Percentiles rank a stretch among this genome's conserved stretches.
Conservation (phyloP, 345 rosid genomes). For the Euclidium syriacum region DNA sequence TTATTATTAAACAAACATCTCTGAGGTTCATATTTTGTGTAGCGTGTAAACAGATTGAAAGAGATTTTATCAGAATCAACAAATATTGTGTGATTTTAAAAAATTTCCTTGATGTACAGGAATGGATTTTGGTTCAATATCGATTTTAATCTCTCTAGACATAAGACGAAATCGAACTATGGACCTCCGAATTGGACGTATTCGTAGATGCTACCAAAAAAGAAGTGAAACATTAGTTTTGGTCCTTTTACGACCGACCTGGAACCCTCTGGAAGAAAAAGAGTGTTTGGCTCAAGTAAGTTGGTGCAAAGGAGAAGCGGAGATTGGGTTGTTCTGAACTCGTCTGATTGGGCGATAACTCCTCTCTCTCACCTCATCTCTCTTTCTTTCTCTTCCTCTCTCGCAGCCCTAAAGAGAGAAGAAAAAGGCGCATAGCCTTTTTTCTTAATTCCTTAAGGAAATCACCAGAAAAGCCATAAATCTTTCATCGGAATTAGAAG, state of each 20-base stretch:
- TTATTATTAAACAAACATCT: background rate
- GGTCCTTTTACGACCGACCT: background rate
- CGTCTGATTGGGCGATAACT: constrained; percentile 32
- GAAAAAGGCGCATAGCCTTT: constrained; percentile 9
- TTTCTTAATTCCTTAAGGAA: constrained; percentile 6
- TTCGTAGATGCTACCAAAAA: background rate
- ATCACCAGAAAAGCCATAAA: background rate
- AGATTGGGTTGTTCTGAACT: constrained; percentile 34
- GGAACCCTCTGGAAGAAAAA: background rate
- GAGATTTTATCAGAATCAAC: background rate
- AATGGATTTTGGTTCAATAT: background rate
- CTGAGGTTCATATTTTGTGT: constrained; percentile 13
- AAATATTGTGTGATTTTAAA: background rate
- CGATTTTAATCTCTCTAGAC: background rate
- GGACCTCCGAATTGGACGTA: background rate
- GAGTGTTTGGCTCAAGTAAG: background rate
- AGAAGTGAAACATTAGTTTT: background rate
- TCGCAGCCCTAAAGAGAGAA: constrained; percentile 19
- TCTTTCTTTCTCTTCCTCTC: background rate
- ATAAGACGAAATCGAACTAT: background rate
- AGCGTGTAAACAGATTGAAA: constrained; percentile 18
- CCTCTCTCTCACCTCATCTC: constrained; percentile 22
- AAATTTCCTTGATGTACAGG: background rate
- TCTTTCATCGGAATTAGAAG: background rate
- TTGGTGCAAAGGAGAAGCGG: background rate